These are phyloP conservation scores for Aurifilum marmelostoma DNA, from an alignment of 2,329 filamentous ascomycete species.

Conservation along the genomic window DNA sequence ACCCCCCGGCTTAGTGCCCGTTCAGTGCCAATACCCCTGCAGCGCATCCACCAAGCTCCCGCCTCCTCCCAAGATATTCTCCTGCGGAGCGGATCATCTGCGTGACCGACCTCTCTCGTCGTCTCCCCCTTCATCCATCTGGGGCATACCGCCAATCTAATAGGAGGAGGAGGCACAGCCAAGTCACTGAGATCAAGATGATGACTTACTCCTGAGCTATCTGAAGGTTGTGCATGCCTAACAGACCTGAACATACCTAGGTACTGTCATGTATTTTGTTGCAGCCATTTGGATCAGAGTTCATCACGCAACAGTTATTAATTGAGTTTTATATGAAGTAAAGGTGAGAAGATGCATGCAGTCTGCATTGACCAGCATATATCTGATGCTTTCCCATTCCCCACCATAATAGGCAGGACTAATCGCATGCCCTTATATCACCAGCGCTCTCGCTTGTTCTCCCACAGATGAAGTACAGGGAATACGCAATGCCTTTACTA, in stretches of 20 bases:
- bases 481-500: background rate
- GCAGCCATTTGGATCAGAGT: background rate
- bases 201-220: background rate
- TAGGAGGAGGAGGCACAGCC: too few species aligned
- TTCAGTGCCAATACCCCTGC: background rate
- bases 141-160: background rate
- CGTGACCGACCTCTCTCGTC: constrained; percentile 9
- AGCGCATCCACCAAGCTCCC: background rate
- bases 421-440: too few species aligned
- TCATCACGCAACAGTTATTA: background rate
- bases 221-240: background rate
- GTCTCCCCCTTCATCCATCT: background rate
- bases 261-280: background rate
- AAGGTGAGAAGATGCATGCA: background rate
- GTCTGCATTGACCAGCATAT: too few species aligned
- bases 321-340: background rate
- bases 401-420: too few species aligned
- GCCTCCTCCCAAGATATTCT: background rate
- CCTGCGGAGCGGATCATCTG: constrained; percentile 14
- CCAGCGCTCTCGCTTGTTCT: too few species aligned
- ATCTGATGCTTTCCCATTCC: background rate
- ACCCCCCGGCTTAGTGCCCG: constrained; percentile 8
- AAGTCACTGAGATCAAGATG: background rate
- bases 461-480: background rate
- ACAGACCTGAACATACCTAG: background rate